Evolutionary conservation across 139 green algal genomes (phyloP).

Genomic region (Chlorella sp.): DNA sequence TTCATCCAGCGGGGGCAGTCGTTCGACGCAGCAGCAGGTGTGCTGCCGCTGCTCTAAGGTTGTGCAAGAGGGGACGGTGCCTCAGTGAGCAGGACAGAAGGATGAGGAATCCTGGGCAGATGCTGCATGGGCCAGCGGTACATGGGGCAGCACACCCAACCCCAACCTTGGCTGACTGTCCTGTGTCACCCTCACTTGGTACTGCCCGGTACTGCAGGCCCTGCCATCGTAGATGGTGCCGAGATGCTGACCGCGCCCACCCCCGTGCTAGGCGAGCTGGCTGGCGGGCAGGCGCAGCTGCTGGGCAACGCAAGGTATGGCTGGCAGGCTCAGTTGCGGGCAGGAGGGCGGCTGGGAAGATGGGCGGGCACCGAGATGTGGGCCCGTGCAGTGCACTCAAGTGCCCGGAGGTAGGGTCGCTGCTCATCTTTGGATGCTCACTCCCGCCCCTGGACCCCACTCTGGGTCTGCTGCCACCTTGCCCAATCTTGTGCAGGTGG

Average conservation of each 20-base stretch:
- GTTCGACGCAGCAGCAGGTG: too few species aligned
- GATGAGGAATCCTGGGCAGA: too few species aligned
- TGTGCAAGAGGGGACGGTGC: too few species aligned
- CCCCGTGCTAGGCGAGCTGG: constrained; percentile 41
- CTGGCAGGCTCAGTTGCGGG: not conserved
- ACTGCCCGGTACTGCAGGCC: constrained; percentile 19
- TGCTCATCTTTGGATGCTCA: not conserved
- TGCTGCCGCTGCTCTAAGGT: too few species aligned
- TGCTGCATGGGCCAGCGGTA: too few species aligned
- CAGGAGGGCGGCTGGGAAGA: not conserved
- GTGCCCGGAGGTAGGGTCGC: not conserved
- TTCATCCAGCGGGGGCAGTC: too few species aligned
- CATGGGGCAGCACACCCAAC: too few species aligned
- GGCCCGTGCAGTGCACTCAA: not conserved
- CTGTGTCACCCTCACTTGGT: not conserved
- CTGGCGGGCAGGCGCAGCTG: constrained; percentile 62
- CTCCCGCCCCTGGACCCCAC: not conserved
- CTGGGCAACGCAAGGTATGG: constrained; percentile 67
- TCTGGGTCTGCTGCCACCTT: too few species aligned
- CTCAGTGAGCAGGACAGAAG: too few species aligned
- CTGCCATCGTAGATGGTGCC: constrained; percentile 39
- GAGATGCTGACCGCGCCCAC: constrained; percentile 35
- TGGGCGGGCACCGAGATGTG: too few species aligned
- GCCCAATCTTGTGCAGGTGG: too few species aligned
- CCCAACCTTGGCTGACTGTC: too few species aligned